Conservation (phyloP, 2,329 filamentous ascomycete genomes). For the Mycosphaerella arachidis region DNA sequence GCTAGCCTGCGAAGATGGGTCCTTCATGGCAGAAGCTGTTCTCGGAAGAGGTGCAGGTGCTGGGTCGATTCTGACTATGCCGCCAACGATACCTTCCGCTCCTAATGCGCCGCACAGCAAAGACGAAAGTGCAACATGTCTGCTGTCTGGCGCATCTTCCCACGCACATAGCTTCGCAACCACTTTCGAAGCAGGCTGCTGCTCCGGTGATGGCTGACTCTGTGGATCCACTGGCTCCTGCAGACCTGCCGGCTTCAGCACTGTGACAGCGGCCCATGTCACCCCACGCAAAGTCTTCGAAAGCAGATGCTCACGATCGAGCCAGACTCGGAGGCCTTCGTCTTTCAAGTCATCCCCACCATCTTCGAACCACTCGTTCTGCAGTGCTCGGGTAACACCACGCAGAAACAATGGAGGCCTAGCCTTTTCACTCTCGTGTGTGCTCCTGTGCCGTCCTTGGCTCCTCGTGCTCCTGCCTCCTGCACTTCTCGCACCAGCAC, state of each 20-base stretch:
- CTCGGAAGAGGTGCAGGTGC: slow-evolving; percentile 68
- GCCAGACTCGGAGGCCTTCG: slow-evolving; percentile 69
- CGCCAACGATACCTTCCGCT: slow-evolving; percentile 70
- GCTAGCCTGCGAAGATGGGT: slow-evolving; percentile 32
- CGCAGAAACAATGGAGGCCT: slow-evolving; percentile 69
- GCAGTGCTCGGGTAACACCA: slow-evolving; percentile 67
- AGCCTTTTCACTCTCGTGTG: slow-evolving; percentile 60
- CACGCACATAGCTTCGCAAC: slow-evolving; percentile 72
- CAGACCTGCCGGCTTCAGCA: slow-evolving; percentile 77
- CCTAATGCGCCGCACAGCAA: slow-evolving; percentile 70
- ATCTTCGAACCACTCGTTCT: slow-evolving; percentile 70
- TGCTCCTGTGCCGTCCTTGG: slow-evolving; percentile 58
- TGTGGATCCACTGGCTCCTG: slow-evolving; percentile 69
- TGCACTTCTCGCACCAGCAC: slow-evolving; percentile 70
- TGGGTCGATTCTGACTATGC: slow-evolving; percentile 80
- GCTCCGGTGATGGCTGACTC: slow-evolving; percentile 58
- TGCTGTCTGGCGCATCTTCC: slow-evolving; percentile 80
- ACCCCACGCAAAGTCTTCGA: slow-evolving; percentile 70
- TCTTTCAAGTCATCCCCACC: slow-evolving; percentile 47
- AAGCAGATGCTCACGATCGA: slow-evolving; percentile 72
- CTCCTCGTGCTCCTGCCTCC: slow-evolving; percentile 67
- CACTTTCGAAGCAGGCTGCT: slow-evolving; percentile 60
- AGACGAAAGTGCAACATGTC: slow-evolving; percentile 74
- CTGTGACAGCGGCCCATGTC: slow-evolving; percentile 74
- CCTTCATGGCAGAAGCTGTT: slow-evolving; percentile 48